Evolutionary conservation across 1,139 yeast species (phyloP).

Genomic region (Nadsonia commutata): DNA sequence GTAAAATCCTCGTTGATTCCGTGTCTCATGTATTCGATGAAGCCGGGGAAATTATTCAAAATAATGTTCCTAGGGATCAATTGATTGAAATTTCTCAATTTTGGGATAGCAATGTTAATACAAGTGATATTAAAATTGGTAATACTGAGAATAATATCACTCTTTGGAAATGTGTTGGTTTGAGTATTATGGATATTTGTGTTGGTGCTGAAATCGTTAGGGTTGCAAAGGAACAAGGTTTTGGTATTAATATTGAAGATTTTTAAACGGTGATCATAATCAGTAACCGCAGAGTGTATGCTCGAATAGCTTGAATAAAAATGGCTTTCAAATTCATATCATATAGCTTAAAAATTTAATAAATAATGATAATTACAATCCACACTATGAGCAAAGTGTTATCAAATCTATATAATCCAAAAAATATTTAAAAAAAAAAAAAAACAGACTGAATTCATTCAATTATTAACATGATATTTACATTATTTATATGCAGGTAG

Average conservation of each 20-base stretch:
- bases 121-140: background rate
- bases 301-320: too few relatives aligned
- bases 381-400: too few relatives aligned
- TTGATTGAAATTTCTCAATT: constrained; percentile 1
- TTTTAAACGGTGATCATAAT: background rate
- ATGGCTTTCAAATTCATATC: too few relatives aligned
- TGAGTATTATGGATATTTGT: constrained; percentile 5
- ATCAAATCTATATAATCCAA: too few relatives aligned
- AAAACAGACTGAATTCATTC: too few relatives aligned
- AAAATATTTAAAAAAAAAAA: too few relatives aligned
- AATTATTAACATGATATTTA: too few relatives aligned
- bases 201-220: constrained; percentile 4
- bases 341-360: too few relatives aligned
- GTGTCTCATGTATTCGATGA: constrained; percentile 40
- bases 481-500: too few relatives aligned
- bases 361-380: too few relatives aligned
- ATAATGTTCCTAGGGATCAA: background rate
- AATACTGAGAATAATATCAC: background rate
- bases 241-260: constrained; percentile 3
- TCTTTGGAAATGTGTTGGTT: constrained; percentile 6
- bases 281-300: too few relatives aligned
- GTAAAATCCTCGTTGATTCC: constrained; percentile 43
- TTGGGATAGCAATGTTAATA: background rate
- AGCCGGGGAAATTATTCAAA: constrained; percentile 37
- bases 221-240: constrained; percentile 4